These are phyloP conservation scores for Agapanthus africanus DNA, from an alignment of 106 monocot species.

Conservation along the genomic window DNA sequence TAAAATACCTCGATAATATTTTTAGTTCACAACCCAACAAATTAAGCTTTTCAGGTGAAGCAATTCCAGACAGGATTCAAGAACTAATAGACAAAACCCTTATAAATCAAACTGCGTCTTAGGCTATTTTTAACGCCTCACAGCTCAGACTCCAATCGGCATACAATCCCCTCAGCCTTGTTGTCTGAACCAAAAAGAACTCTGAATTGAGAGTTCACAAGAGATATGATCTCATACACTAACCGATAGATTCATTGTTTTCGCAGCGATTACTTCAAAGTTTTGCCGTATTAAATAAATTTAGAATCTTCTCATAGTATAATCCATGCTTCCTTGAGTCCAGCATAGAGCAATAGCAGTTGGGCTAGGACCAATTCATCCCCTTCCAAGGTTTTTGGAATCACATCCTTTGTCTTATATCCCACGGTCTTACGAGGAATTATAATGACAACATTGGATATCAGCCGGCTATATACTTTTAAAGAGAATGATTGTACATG, in stretches of 20 bases:
- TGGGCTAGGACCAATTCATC: not conserved
- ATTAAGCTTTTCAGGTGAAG: no score
- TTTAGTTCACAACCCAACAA: no score
- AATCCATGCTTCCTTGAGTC: not conserved
- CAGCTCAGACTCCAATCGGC: no score
- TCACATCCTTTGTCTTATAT: not conserved
- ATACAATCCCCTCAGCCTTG: no score
- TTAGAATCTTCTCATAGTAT: not conserved
- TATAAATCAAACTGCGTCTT: no score
- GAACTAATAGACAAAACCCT: no score
- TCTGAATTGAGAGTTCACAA: not conserved
- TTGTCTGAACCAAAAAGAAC: no score
- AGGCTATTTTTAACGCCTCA: no score
- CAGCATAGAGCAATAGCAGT: not conserved
- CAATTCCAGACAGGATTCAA: no score
- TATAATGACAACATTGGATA: not conserved
- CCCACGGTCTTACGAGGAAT: not conserved
- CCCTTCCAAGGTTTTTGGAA: not conserved
- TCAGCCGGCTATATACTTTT: not conserved
- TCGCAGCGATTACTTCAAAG: not conserved
- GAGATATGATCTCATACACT: not conserved
- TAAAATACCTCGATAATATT: no score
- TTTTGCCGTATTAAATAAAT: not conserved
- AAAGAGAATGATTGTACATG: not conserved
- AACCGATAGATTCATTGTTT: constrained; percentile 4